Evolutionary conservation across 441 rosid species (phyloP), one percentile per base, ranked within the genome.

Genomic region (Gossypium aridum): DNA sequence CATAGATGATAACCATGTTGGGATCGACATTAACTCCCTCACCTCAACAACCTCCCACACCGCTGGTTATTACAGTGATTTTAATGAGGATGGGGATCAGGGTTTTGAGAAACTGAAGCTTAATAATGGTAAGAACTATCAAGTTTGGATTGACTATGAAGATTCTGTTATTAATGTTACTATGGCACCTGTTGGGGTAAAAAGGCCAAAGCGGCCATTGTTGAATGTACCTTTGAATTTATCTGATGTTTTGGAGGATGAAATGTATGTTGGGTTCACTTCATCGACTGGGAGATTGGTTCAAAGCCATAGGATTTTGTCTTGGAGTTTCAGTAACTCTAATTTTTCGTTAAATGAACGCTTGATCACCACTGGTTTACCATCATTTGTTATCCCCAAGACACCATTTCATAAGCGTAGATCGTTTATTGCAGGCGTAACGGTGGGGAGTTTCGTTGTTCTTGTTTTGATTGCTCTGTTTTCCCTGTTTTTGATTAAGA

Each of bases 141-240:
- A 87, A 70, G 97, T 87, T 66, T 93, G 98, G 92, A 84, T 87
- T 69, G 95, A 89, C 73, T 89, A 88, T 64, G 78, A 53, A n/a
- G 87, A 85, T 55, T 87, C 80, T 8, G n/a, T 82, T 2, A 26
- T 91, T 13, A 88, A 82, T 71, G 87, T 91, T 60, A 85, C 91
- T 9, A 85, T 89, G 80, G 93, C 86, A 0, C 72, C 76, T 2
- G 83, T 78, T 8, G 92, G 87, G 1, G 31, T 22, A 73, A 76
- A 64, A 70, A 59, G 87, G 77, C 90, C 95, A 12, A 72, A 69
- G 22, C 13, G 66, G 76, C 83, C 92, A 34, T 74, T 89, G 72
- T 70, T 90, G 64, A 90, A 77, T 76, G 81, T 62, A 55, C 57
- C 74, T 23, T 12, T 86, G 45, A 72, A 91, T 74, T 82, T 93